phyloP scores from a whole-genome alignment of 106 monocot genomes.

The Vanilla planifolia region DNA sequence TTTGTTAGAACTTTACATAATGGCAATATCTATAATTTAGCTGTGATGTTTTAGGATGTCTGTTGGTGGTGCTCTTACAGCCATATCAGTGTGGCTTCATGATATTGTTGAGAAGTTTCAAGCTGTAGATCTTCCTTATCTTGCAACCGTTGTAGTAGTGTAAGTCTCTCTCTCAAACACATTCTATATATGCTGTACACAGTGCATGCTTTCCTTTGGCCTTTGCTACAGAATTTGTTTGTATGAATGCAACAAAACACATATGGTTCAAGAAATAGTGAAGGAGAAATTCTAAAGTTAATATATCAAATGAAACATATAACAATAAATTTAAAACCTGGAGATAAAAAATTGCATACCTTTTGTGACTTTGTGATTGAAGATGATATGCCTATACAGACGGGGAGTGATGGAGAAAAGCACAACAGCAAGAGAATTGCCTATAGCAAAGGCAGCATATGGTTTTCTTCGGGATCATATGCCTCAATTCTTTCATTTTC shows the following conservation, averaged over 20 bases:
- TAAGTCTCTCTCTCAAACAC: conserved; percentile 27
- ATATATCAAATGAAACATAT: too few species aligned
- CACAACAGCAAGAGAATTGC: conserved; percentile 34
- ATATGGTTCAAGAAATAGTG: too few species aligned
- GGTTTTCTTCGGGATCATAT: conserved; percentile 64
- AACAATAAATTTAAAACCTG: too few species aligned
- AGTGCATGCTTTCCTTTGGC: too few species aligned
- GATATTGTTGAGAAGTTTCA: conserved; percentile 42
- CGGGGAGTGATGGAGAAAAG: conserved; percentile 95
- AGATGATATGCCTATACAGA: conserved; percentile 29
- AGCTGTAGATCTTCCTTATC: conserved; percentile 67
- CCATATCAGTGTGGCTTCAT: conserved; percentile 80
- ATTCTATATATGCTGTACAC: neutral
- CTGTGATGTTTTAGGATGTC: conserved; percentile 58
- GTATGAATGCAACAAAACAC: too few species aligned
- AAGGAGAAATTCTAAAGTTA: too few species aligned
- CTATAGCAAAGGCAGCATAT: conserved; percentile 66
- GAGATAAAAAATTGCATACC: too few species aligned
- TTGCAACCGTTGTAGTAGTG: conserved; percentile 76
- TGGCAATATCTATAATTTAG: neutral
- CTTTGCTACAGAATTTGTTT: too few species aligned
- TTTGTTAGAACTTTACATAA: neutral
- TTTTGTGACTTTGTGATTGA: neutral
- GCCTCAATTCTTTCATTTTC: conserved; percentile 62
- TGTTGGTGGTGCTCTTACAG: conserved; percentile 76